Percentiles rank a stretch among this genome's conserved stretches.
These are phyloP conservation scores for Naganishia albida DNA, from an alignment of 1,284 basidiomycete species.

Conservation along the genomic window DNA sequence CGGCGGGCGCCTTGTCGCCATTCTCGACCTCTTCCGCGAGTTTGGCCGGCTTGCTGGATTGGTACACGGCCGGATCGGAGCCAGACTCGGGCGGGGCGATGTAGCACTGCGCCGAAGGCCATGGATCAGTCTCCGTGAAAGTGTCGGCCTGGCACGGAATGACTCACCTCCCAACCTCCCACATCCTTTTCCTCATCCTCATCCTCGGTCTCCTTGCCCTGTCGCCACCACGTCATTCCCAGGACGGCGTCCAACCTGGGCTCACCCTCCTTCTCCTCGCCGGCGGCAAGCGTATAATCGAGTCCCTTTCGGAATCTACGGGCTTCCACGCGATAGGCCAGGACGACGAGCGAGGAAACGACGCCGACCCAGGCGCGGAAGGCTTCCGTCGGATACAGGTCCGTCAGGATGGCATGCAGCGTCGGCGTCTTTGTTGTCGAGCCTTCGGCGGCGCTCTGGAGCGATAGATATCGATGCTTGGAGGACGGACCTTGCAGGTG, in stretches of 20 bases:
- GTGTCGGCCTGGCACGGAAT: not conserved
- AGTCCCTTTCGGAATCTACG: constrained; percentile 87
- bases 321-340: constrained; percentile 72
- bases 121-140: not conserved
- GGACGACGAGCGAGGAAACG: constrained; percentile 74
- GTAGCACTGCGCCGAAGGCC: constrained; percentile 66
- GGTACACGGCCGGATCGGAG: constrained; percentile 91
- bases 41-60: constrained; percentile 59
- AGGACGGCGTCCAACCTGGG: constrained; percentile 83
- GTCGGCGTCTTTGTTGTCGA: constrained; percentile 51
- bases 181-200: constrained; percentile 61
- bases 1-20: constrained; percentile 41
- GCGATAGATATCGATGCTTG: constrained; percentile 85
- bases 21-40: constrained; percentile 46
- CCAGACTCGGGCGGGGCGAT: constrained; percentile 91
- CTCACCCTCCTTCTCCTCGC: constrained; percentile 70
- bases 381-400: constrained; percentile 76
- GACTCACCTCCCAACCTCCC: constrained; percentile 87
- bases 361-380: constrained; percentile 88
- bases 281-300: constrained; percentile 92
- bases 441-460: constrained; percentile 45
- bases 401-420: constrained; percentile 62
- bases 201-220: constrained; percentile 46
- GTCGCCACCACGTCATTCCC: constrained; percentile 78
- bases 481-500: constrained; percentile 81